Evolutionary conservation across 768 basidiomycete genomes (phyloP), one percentile per base, ranked within the genome.

Genomic region (Collybiopsis confluens): DNA sequence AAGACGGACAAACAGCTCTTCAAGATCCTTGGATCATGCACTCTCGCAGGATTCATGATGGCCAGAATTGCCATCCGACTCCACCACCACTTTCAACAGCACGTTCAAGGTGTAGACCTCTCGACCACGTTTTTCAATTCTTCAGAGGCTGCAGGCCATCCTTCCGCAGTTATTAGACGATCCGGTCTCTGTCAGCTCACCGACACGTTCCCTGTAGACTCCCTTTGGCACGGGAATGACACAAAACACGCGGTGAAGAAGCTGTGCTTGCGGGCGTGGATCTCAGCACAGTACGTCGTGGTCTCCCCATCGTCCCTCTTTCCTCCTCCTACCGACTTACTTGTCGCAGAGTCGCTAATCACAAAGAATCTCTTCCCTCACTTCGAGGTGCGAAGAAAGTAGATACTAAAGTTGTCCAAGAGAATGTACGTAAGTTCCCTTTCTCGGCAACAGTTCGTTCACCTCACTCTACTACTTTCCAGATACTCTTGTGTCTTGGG

Each of bases 251-350:
- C 45, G 23, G 37, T 56, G 13, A 57, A 61, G 23, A 62, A 71
- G 42, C 35, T 72, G 16, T 70, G 67, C 53, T 61, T 73, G 37
- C 68, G 71, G 45, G 73, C 73, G 7, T 75, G 73, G 73, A 54
- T 75, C 7, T 67, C 70, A 21, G 71, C 65, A 69, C 43, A 44
- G 63, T 61, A 45, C n/a, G 48, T 5, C 30, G 13, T 33, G 5
- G 30, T 13, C 30, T 13, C 30, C 30, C 13, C 13, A 33, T 5
- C 13, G 30, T 33, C 30, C 30, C 13, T 33, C 13, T 33, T 33
- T n/a, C n/a, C n/a, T n/a, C n/a, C n/a, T n/a, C n/a, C n/a, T n/a
- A n/a, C n/a, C n/a, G n/a, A n/a, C n/a, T n/a, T n/a, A n/a, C n/a
- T n/a, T n/a, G n/a, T n/a, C n/a, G n/a, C 24, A 73, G 72, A 41